A percentile compares a stretch with the other conserved stretches of the same genome.
Evolutionary conservation across 164 flowering plant genomes (phyloP).

Genomic region (Dillenia suffruticosa): DNA sequence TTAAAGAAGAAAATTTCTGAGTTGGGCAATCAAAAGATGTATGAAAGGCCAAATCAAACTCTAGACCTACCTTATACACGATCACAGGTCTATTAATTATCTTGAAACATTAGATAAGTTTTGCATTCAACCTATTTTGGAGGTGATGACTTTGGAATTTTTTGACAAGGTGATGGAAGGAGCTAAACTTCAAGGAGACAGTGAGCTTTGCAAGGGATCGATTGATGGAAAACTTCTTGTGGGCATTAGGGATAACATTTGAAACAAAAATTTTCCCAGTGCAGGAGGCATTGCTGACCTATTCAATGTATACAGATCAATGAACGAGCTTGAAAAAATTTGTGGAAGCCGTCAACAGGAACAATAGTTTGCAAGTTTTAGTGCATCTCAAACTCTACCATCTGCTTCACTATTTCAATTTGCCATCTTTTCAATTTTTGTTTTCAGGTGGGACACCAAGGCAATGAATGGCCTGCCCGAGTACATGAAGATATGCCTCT

Average conservation of each 20-base stretch:
- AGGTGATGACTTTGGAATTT: not conserved
- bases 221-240: conserved; percentile 25
- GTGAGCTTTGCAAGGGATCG: conserved; percentile 25
- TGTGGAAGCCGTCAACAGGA: conserved; percentile 24
- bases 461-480: conserved; percentile 22
- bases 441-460: conserved; percentile 28
- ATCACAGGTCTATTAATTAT: not conserved
- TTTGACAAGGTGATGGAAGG: conserved; percentile 28
- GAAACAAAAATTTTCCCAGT: conserved; percentile 13
- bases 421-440: not conserved
- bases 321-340: conserved; percentile 25
- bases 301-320: conserved; percentile 28
- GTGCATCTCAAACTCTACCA: not conserved
- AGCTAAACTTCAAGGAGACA: conserved; percentile 6
- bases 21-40: too few relatives aligned
- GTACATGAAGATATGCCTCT: conserved; percentile 24
- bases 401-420: too few relatives aligned
- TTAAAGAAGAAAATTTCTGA: too few relatives aligned
- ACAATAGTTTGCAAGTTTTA: not conserved
- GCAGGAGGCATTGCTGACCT: conserved; percentile 23
- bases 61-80: too few relatives aligned
- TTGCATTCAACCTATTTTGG: too few relatives aligned
- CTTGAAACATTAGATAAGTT: not conserved
- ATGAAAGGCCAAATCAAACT: too few relatives aligned
- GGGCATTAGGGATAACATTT: conserved; percentile 15